Evolutionary conservation across 208 protist species (phyloP).

Genomic region (Kentomonas sorsogonicus): DNA sequence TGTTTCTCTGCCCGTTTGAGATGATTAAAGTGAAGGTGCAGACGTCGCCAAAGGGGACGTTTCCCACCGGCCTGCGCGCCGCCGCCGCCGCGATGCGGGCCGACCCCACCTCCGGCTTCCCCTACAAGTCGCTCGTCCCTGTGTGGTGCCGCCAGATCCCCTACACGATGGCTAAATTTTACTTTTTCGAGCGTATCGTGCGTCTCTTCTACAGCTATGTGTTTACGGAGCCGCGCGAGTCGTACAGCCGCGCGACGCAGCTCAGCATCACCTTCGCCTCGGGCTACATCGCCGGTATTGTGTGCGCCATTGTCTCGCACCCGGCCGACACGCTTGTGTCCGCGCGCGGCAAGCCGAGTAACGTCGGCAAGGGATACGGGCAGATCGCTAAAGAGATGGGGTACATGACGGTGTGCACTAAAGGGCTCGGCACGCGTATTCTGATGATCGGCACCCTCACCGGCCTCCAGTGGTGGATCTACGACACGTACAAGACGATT

Average conservation of each 20-base stretch:
- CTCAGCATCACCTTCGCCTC: constrained; percentile 90
- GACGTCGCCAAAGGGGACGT: constrained; percentile 78
- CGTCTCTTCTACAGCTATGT: constrained; percentile 86
- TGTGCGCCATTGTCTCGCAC: constrained; percentile 95
- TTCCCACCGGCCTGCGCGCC: constrained; percentile 61
- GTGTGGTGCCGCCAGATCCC: constrained; percentile 94
- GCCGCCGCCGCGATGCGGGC: constrained; percentile 67
- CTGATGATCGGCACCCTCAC: constrained; percentile 97
- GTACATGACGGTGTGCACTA: constrained; percentile 74
- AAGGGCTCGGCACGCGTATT: constrained; percentile 91
- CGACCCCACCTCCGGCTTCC: constrained; percentile 76
- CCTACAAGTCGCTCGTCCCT: constrained; percentile 85
- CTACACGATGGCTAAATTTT: constrained; percentile 96
- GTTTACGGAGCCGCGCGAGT: constrained; percentile 72
- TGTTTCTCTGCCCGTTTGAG: constrained; percentile 94
- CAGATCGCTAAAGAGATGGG: constrained; percentile 86
- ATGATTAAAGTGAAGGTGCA: constrained; percentile 92
- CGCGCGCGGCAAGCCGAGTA: constrained; percentile 83
- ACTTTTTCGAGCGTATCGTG: constrained; percentile 87
- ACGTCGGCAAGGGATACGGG: constrained; percentile 69
- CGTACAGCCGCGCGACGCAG: constrained; percentile 86
- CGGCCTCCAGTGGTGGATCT: constrained; percentile 96
- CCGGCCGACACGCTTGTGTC: constrained; percentile 94
- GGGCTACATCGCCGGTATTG: constrained; percentile 93
- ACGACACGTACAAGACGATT: constrained; percentile 50